These are phyloP conservation scores for Gynochthodes officinalis DNA, from an alignment of 257 asterid species.

Conservation along the genomic window DNA sequence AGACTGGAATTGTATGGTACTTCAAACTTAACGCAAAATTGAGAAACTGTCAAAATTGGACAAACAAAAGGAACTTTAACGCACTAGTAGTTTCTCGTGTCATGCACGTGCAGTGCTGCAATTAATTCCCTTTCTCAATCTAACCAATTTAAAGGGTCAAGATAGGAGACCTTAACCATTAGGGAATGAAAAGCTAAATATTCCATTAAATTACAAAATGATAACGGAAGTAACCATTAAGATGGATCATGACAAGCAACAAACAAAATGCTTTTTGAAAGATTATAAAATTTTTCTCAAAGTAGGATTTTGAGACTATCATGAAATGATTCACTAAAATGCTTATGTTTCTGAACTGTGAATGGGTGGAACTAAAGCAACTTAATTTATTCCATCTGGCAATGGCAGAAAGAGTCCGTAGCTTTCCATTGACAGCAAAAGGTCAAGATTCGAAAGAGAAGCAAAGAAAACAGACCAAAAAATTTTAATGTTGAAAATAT, in stretches of 20 bases:
- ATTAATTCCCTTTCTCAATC: slow-evolving; percentile 28
- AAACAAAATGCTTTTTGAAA: slow-evolving; percentile 8
- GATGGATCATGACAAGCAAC: slow-evolving; percentile 5
- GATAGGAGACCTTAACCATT: slow-evolving; percentile 26
- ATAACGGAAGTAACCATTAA: slow-evolving; percentile 9
- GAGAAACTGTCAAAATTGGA: slow-evolving; percentile 33
- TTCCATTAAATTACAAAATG: slow-evolving; percentile 25
- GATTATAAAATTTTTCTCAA: neutral
- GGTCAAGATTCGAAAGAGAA: slow-evolving; percentile 11
- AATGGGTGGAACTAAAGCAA: slow-evolving; percentile 1
- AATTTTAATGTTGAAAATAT: no score
- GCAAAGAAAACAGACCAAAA: neutral
- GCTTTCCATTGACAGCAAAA: slow-evolving; percentile 3
- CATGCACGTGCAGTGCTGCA: slow-evolving; percentile 39
- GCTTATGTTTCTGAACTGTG: no score
- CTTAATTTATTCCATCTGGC: slow-evolving; percentile 2
- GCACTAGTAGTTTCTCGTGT: slow-evolving; percentile 26
- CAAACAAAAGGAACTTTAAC: slow-evolving; percentile 38
- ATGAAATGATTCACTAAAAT: neutral
- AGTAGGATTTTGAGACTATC: neutral
- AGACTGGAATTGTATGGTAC: slow-evolving; percentile 27
- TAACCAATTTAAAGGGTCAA: slow-evolving; percentile 31
- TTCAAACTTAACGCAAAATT: slow-evolving; percentile 12
- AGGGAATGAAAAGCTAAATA: slow-evolving; percentile 33
- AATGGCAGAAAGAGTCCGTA: neutral